Conservation (phyloP, 1,284 basidiomycete species). For the Sphagnurus paluster region DNA sequence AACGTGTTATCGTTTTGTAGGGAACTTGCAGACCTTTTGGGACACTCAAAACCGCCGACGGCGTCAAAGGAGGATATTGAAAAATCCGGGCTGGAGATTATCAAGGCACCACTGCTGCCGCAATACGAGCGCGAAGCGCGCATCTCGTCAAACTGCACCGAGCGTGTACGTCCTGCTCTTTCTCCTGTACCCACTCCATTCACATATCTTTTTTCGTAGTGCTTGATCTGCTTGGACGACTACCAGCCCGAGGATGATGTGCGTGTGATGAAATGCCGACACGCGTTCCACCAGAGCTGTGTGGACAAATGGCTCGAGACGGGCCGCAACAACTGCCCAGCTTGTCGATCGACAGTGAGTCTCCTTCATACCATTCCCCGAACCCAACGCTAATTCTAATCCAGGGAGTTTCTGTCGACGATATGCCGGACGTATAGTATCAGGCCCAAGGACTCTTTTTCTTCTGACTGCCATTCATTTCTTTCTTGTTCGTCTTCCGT, state of each 20-base stretch:
- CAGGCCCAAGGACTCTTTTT: too few relatives aligned
- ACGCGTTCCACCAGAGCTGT: slow-evolving; percentile 84
- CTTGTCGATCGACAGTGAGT: slow-evolving; percentile 73
- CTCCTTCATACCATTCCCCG: too few relatives aligned
- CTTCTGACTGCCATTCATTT: too few relatives aligned
- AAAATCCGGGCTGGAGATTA: slow-evolving; percentile 72
- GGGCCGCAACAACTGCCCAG: slow-evolving; percentile 87
- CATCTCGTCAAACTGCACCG: slow-evolving; percentile 75
- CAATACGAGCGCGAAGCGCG: slow-evolving; percentile 58
- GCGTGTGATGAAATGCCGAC: slow-evolving; percentile 77
- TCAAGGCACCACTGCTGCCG: slow-evolving; percentile 56
- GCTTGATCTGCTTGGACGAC: slow-evolving; percentile 83
- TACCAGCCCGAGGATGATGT: slow-evolving; percentile 76
- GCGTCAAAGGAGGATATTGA: slow-evolving; percentile 81
- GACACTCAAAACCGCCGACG: slow-evolving; percentile 77
- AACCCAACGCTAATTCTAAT: too few relatives aligned
- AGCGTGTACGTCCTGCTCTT: slow-evolving; percentile 53
- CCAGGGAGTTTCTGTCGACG: too few relatives aligned
- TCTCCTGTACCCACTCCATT: slow-evolving; percentile 3
- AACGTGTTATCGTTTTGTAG: slow-evolving; percentile 33
- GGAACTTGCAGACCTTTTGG: slow-evolving; percentile 76
- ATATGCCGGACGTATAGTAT: too few relatives aligned
- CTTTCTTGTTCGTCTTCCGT: too few relatives aligned
- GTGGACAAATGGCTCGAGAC: slow-evolving; percentile 87
- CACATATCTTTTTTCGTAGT: slow-evolving; percentile 37